Conservation (phyloP, 202 grass and related monocot species). For the Hordeum pubiflorum region DNA sequence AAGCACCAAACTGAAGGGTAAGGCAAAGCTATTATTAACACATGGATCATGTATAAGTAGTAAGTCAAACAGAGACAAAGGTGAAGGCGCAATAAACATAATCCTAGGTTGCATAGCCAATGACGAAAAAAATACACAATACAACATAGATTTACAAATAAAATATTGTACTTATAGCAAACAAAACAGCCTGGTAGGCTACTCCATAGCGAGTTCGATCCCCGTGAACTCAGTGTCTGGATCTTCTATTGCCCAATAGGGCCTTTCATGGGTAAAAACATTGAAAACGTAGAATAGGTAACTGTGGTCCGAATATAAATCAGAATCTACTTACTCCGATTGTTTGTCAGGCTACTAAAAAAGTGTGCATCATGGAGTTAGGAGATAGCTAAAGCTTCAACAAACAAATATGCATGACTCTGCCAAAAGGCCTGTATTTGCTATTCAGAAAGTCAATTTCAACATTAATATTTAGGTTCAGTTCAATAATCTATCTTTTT, state of each 20-base stretch:
- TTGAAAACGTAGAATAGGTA: neutral
- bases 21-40: slow-evolving; percentile 10
- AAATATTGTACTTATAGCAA: neutral
- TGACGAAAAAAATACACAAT: neutral
- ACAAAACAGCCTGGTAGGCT: neutral
- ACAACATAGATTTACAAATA: neutral
- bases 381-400: neutral
- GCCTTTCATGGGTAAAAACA: neutral
- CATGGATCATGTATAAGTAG: neutral
- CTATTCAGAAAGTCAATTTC: neutral
- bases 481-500: slow-evolving; percentile 2
- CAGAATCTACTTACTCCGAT: neutral
- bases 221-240: neutral
- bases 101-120: neutral
- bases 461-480: neutral
- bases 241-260: neutral
- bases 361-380: neutral
- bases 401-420: neutral
- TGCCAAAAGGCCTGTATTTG: neutral
- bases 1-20: slow-evolving; percentile 22
- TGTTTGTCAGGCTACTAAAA: slow-evolving; percentile 7
- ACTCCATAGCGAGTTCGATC: neutral
- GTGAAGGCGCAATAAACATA: neutral
- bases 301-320: neutral
- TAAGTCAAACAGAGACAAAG: neutral